Conservation (phyloP, 1,139 yeast species). For the Hyphopichia khmerensis region DNA sequence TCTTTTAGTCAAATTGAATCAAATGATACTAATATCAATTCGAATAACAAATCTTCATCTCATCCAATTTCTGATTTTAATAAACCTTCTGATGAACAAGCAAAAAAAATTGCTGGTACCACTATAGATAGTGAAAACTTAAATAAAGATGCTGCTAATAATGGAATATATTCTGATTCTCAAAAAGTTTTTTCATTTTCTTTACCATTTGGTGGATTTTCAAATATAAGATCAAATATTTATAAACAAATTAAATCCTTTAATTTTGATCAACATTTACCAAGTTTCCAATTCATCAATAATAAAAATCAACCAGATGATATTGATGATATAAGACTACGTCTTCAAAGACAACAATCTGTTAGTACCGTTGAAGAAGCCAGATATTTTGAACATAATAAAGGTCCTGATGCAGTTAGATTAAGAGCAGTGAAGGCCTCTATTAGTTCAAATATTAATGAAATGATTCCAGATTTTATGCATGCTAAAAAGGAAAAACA, state of each 20-base stretch:
- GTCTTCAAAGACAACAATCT: conserved; percentile 55
- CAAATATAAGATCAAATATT: conserved; percentile 24
- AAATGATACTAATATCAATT: conserved; percentile 1
- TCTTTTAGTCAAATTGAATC: conserved; percentile 11
- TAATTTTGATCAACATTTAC: conserved; percentile 22
- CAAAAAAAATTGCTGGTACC: not conserved
- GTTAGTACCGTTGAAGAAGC: conserved; percentile 67
- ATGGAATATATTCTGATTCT: conserved; percentile 16
- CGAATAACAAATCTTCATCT: not conserved
- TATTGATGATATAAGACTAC: conserved; percentile 38
- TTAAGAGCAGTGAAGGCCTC: conserved; percentile 67
- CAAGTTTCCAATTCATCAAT: conserved; percentile 13
- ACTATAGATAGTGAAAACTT: not conserved
- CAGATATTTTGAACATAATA: conserved; percentile 50
- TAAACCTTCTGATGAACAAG: conserved; percentile 11
- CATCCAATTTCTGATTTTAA: conserved; percentile 15
- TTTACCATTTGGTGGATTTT: conserved; percentile 37
- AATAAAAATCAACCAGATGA: conserved; percentile 18
- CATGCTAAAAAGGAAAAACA: conserved; percentile 21
- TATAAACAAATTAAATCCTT: conserved; percentile 21
- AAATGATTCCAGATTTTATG: conserved; percentile 31
- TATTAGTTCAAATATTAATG: conserved; percentile 50
- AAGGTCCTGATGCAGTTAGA: conserved; percentile 65
- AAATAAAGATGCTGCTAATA: too few species aligned
- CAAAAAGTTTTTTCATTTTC: conserved; percentile 43